Percentiles rank a stretch among this genome's conserved stretches.
Conservation (phyloP, 768 basidiomycete species). For the Mycena sanguinolenta region DNA sequence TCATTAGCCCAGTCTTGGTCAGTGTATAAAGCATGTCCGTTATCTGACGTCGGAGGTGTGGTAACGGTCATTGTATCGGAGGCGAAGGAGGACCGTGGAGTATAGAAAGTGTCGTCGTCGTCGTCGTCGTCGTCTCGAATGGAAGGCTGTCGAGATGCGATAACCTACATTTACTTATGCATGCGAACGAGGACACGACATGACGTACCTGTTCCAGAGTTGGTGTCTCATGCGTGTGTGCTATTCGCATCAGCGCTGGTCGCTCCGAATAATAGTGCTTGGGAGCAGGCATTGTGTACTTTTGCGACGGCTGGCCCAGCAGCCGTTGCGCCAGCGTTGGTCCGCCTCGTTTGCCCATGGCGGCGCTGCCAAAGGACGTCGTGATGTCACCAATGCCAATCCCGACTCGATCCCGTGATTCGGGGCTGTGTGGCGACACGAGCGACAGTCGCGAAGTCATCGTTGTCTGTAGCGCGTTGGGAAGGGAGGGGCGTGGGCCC, state of each 20-base stretch:
- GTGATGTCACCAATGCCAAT: neutral
- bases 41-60: constrained; percentile 33
- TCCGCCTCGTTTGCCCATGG: constrained; percentile 43
- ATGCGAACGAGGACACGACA: constrained; percentile 16
- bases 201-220: constrained; percentile 27
- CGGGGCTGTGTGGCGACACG: neutral
- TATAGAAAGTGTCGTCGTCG: constrained; percentile 36
- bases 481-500: too few species aligned
- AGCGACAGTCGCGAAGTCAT: too few species aligned
- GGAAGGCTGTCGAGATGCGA: neutral
- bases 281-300: constrained; percentile 61
- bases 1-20: constrained; percentile 79
- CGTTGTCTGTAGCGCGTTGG: too few species aligned
- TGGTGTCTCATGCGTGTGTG: constrained; percentile 37
- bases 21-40: constrained; percentile 48
- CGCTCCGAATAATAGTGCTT: constrained; percentile 68
- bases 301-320: constrained; percentile 74
- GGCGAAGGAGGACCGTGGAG: constrained; percentile 21
- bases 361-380: neutral
- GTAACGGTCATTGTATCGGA: constrained; percentile 41
- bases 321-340: constrained; percentile 72
- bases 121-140: constrained; percentile 34
- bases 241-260: constrained; percentile 64
- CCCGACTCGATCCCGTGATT: neutral
- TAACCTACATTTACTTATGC: too few species aligned